A percentile compares a stretch with the other conserved stretches of the same genome.
Conservation (phyloP, 1,139 yeast genomes). For the Ogataea hybrid region DNA sequence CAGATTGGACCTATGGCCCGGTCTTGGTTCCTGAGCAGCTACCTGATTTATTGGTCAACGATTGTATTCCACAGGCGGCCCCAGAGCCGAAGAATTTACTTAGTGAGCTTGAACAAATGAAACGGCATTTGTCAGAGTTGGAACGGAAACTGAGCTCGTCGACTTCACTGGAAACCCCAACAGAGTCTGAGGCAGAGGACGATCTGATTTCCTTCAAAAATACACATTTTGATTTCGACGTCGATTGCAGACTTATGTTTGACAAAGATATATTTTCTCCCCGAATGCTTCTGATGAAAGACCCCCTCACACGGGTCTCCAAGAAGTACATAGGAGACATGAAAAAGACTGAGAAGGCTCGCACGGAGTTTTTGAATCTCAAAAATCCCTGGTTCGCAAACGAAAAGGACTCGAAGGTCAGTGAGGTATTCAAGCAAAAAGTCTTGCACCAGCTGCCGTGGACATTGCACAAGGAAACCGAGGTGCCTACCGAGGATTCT, state of each 20-base stretch:
- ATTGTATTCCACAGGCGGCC: no score
- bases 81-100: no score
- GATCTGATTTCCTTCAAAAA: constrained; percentile 32
- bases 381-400: background rate
- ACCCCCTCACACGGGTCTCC: constrained; percentile 31
- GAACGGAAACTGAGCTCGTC: background rate
- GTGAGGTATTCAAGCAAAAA: constrained; percentile 16
- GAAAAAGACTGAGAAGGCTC: background rate
- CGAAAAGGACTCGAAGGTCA: background rate
- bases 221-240: background rate
- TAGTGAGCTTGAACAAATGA: constrained; percentile 4
- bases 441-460: constrained; percentile 10
- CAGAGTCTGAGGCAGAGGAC: background rate
- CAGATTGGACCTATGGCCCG: constrained; percentile 5
- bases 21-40: background rate
- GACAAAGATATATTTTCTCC: constrained; percentile 29
- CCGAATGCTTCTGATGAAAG: constrained; percentile 40
- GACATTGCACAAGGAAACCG: background rate
- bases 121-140: constrained; percentile 4
- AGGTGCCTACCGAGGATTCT: background rate
- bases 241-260: background rate
- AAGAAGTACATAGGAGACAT: background rate
- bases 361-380: background rate
- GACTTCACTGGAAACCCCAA: background rate
- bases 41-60: background rate